Evolutionary conservation across 2,329 filamentous ascomycete species (phyloP).

Genomic region (Phialocephala subalpina): DNA sequence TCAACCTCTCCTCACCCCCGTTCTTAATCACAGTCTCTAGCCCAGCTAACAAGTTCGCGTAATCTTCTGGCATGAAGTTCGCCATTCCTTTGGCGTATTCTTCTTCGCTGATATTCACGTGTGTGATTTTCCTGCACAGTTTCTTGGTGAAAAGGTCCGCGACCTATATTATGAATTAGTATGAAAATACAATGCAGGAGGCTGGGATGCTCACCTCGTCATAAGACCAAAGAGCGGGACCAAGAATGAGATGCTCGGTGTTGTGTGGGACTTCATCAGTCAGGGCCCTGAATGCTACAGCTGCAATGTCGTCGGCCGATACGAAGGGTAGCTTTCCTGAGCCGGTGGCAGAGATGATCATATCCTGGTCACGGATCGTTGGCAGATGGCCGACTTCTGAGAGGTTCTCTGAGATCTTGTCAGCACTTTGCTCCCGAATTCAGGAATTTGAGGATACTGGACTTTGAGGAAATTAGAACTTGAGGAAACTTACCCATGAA

Average conservation of each 20-base stretch:
- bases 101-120: slow-evolving; percentile 31
- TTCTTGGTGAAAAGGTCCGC: slow-evolving; percentile 28
- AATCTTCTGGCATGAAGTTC: slow-evolving; percentile 24
- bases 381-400: slow-evolving; percentile 42
- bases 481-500: slow-evolving; percentile 51
- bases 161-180: slow-evolving; percentile 18
- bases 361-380: slow-evolving; percentile 49
- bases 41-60: slow-evolving; percentile 30
- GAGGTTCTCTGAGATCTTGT: slow-evolving; percentile 52
- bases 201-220: slow-evolving; percentile 38
- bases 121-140: slow-evolving; percentile 29
- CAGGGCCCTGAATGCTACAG: slow-evolving; percentile 51
- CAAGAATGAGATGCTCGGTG: slow-evolving; percentile 48
- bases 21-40: slow-evolving; percentile 33
- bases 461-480: background rate
- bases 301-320: slow-evolving; percentile 55
- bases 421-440: too few relatives aligned
- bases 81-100: slow-evolving; percentile 25
- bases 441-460: too few relatives aligned
- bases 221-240: slow-evolving; percentile 44
- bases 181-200: too few relatives aligned
- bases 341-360: slow-evolving; percentile 52
- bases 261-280: slow-evolving; percentile 50
- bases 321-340: slow-evolving; percentile 56
- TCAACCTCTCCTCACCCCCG: slow-evolving; percentile 32